Conservation (phyloP, 78 protist species). For the Dictyostelium firmibasis region DNA sequence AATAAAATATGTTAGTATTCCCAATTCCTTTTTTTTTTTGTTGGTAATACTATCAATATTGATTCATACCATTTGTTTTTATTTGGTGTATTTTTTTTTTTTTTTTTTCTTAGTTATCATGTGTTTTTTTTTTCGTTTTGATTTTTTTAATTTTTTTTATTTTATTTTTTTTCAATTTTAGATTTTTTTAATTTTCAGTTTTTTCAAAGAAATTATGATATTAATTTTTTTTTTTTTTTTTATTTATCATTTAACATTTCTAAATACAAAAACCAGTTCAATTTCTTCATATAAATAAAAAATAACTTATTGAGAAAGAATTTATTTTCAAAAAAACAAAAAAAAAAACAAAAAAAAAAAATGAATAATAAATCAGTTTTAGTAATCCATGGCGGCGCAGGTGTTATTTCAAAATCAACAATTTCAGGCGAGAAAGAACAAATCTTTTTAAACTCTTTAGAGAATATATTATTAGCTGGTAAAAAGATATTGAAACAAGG, state of each 20-base stretch:
- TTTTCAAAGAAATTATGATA: background rate
- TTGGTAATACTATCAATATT: background rate
- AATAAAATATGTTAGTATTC: background rate
- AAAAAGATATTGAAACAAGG: slow-evolving; percentile 25
- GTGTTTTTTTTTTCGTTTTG: background rate
- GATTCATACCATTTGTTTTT: background rate
- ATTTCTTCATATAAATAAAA: background rate
- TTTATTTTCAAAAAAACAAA: no score
- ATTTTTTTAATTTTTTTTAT: background rate
- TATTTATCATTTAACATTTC: background rate
- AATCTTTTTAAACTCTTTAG: background rate
- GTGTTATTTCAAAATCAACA: slow-evolving; percentile 7
- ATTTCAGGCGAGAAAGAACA: slow-evolving; percentile 25
- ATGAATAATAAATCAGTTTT: slow-evolving; percentile 13
- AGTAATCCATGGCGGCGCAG: slow-evolving; percentile 86
- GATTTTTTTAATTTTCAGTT: background rate
- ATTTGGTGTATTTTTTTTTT: background rate
- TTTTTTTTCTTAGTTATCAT: no score
- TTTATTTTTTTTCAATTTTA: background rate
- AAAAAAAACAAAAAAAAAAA: background rate
- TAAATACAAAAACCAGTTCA: background rate
- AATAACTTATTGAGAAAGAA: no score
- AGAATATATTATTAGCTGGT: background rate
- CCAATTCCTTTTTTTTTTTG: background rate
- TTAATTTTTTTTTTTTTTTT: background rate